Percentiles rank a stretch among this genome's conserved stretches.
These are phyloP conservation scores for Corymbia calophylla DNA, from an alignment of 441 rosid species.

Conservation along the genomic window DNA sequence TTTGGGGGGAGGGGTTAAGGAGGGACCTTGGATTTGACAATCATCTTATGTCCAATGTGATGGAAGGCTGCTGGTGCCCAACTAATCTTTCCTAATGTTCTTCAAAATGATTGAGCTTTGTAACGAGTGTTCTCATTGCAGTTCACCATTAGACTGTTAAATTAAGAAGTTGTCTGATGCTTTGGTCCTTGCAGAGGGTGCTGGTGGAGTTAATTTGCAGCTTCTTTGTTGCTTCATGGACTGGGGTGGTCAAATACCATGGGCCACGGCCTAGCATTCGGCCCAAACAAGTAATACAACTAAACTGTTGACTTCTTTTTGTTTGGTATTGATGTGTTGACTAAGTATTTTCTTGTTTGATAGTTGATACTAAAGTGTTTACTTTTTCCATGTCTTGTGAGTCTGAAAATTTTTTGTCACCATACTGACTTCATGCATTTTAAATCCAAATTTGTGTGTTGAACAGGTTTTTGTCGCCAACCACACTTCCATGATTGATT, in stretches of 20 bases:
- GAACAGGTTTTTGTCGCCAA: constrained; percentile 94
- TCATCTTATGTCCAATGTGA: neutral
- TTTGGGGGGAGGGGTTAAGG: neutral
- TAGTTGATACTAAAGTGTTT: neutral
- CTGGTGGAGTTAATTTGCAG: constrained; percentile 97
- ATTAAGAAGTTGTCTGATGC: neutral
- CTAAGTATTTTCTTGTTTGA: neutral
- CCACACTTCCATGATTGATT: constrained; percentile 99
- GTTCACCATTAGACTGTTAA: neutral
- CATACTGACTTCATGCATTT: neutral
- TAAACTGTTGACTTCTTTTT: neutral
- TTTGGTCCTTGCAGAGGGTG: constrained; percentile 46
- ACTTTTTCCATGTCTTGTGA: neutral
- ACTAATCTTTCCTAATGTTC: neutral
- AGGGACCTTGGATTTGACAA: neutral
- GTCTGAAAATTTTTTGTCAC: neutral
- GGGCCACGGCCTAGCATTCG: constrained; percentile 98
- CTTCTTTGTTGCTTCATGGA: constrained; percentile 99
- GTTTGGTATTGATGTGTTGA: neutral
- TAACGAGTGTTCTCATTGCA: neutral
- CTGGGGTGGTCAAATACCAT: constrained; percentile 92
- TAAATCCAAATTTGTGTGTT: constrained; percentile 7
- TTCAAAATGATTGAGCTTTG: neutral
- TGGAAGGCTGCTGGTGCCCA: neutral
- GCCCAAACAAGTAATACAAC: constrained; percentile 72